Percentiles rank a stretch among this genome's conserved stretches.
These are phyloP conservation scores for Protea cynaroides DNA, from an alignment of 164 flowering plant genomes.

Conservation along the genomic window DNA sequence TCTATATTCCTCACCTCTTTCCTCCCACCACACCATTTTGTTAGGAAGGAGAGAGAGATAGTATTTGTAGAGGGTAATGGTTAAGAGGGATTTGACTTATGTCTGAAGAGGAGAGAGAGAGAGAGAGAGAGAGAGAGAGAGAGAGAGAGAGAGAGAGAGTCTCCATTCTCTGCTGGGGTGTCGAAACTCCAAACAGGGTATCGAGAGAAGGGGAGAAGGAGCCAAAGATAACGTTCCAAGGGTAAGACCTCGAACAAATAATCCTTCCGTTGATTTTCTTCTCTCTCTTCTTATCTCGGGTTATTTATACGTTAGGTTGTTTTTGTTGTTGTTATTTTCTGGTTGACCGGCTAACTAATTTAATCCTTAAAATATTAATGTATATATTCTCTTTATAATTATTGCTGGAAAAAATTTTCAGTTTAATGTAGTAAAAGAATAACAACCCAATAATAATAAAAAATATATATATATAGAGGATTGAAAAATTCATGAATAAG, in stretches of 20 bases:
- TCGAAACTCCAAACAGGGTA: constrained; percentile 14
- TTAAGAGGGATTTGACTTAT: constrained; percentile 14
- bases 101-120: neutral
- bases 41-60: constrained; percentile 9
- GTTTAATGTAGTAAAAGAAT: too few species aligned
- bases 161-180: too few species aligned
- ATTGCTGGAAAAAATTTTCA: too few species aligned
- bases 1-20: too few species aligned
- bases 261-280: constrained; percentile 9
- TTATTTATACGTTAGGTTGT: constrained; percentile 12
- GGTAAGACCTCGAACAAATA: constrained; percentile 36
- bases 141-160: constrained; percentile 1
- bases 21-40: too few species aligned
- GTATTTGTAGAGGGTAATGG: neutral
- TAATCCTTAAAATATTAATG: too few species aligned
- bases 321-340: constrained; percentile 18
- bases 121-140: constrained; percentile 2
- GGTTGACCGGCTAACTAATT: too few species aligned
- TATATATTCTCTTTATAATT: too few species aligned
- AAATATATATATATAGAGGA: too few species aligned
- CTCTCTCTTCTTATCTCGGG: constrained; percentile 13
- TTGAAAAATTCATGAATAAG: too few species aligned
- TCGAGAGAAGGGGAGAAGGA: constrained; percentile 35
- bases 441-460: too few species aligned
- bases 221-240: constrained; percentile 47